Evolutionary conservation across 116 monocot genomes (phyloP).

Genomic region (Thalassia testudinum): DNA sequence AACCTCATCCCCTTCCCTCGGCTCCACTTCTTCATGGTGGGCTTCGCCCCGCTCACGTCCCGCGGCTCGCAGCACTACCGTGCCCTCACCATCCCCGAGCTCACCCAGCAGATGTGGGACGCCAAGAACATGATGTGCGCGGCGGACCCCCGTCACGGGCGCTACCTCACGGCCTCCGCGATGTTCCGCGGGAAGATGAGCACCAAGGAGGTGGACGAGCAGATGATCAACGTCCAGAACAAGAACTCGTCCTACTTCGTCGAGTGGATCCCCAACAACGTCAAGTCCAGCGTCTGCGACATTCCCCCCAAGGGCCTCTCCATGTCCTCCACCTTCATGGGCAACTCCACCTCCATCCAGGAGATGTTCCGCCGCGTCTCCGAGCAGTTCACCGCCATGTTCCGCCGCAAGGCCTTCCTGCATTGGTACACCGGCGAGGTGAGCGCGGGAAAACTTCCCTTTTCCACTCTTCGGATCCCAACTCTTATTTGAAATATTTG

Average conservation of each 20-base stretch:
- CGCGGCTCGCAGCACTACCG: slow-evolving; percentile 48
- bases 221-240: slow-evolving; percentile 87
- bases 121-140: slow-evolving; percentile 82
- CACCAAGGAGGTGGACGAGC: slow-evolving; percentile 91
- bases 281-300: slow-evolving; percentile 76
- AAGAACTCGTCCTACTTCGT: slow-evolving; percentile 87
- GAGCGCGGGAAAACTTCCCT: too few species aligned
- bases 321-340: too few species aligned
- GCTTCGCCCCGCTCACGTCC: slow-evolving; percentile 34
- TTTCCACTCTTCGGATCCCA: too few species aligned
- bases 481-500: too few species aligned
- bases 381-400: too few species aligned
- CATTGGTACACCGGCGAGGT: too few species aligned
- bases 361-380: too few species aligned
- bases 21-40: slow-evolving; percentile 59
- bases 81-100: slow-evolving; percentile 62
- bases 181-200: slow-evolving; percentile 70
- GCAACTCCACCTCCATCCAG: too few species aligned
- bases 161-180: slow-evolving; percentile 44
- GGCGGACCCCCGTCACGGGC: slow-evolving; percentile 50
- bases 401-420: too few species aligned
- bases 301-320: slow-evolving; percentile 15
- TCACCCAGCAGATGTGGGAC: slow-evolving; percentile 80
- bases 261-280: slow-evolving; percentile 88
- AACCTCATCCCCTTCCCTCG: slow-evolving; percentile 60